These are phyloP conservation scores for Geotrichum candidum DNA, from an alignment of 1,139 yeast species.

Conservation along the genomic window DNA sequence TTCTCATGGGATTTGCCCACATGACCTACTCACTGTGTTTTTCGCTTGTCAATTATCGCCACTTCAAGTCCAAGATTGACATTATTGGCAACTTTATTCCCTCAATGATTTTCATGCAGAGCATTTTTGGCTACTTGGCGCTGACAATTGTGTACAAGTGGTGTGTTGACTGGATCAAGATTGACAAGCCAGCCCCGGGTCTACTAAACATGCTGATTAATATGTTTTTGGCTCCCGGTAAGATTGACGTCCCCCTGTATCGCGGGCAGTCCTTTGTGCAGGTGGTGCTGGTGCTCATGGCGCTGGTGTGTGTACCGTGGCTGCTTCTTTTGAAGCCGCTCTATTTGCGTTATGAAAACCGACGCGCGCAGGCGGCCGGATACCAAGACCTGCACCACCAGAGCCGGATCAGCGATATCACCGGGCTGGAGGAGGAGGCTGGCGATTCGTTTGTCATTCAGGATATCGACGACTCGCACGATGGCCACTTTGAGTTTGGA, in stretches of 20 bases:
- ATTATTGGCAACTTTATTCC: constrained; percentile 92
- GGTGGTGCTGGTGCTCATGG: constrained; percentile 62
- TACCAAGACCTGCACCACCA: constrained; percentile 23
- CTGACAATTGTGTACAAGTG: constrained; percentile 86
- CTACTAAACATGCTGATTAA: constrained; percentile 88
- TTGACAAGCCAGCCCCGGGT: constrained; percentile 80
- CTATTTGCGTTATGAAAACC: constrained; percentile 47
- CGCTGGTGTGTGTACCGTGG: constrained; percentile 94
- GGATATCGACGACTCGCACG: constrained; percentile 43
- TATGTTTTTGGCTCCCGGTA: constrained; percentile 94
- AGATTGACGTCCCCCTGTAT: constrained; percentile 73
- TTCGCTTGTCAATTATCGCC: constrained; percentile 73
- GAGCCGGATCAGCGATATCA: constrained; percentile 23
- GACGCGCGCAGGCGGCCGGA: constrained; percentile 27
- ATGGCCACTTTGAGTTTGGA: constrained; percentile 66
- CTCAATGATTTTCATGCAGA: constrained; percentile 88
- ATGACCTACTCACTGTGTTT: constrained; percentile 88
- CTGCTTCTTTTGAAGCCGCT: constrained; percentile 82
- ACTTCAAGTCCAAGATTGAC: constrained; percentile 72
- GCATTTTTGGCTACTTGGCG: constrained; percentile 87
- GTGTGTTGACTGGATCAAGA: constrained; percentile 85
- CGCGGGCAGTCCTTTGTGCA: constrained; percentile 82
- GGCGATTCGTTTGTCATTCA: constrained; percentile 28
- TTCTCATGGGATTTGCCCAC: constrained; percentile 89
- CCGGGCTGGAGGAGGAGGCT: constrained; percentile 33